Percentiles rank a stretch among this genome's conserved stretches.
Evolutionary conservation across 2,329 filamentous ascomycete species (phyloP).

Genomic region (Stromatinia cepivora): DNA sequence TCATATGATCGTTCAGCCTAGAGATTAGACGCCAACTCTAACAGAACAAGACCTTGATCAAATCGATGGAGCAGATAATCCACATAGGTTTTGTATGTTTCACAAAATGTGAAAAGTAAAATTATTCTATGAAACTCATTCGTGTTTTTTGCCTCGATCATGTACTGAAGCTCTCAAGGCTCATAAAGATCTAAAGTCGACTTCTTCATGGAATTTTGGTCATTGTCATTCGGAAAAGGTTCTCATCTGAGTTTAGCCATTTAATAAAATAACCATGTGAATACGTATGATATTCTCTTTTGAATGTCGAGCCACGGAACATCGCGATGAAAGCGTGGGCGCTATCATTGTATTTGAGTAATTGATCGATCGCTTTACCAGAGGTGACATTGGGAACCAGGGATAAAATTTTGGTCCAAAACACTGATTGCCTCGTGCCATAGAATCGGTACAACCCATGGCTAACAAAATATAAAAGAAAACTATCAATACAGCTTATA

Average conservation of each 20-base stretch:
- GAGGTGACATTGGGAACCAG: neutral
- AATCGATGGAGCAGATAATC: neutral
- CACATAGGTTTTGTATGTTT: neutral
- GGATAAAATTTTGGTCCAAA: neutral
- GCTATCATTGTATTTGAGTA: neutral
- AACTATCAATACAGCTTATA: neutral
- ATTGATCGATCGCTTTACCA: neutral
- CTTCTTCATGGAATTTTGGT: too few relatives aligned
- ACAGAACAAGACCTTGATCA: constrained; percentile 9
- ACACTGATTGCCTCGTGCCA: neutral
- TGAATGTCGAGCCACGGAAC: neutral
- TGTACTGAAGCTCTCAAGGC: neutral
- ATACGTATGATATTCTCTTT: neutral
- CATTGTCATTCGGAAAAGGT: too few relatives aligned
- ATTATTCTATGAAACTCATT: neutral
- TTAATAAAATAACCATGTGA: too few relatives aligned
- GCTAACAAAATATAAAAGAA: neutral
- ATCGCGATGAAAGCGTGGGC: neutral
- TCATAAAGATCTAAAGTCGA: neutral
- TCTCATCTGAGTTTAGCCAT: too few relatives aligned
- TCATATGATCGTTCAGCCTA: constrained; percentile 24
- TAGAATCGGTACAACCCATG: neutral
- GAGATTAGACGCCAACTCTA: constrained; percentile 16
- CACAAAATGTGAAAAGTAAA: neutral
- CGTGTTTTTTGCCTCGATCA: neutral